A percentile compares a stretch with the other conserved stretches of the same genome.
Evolutionary conservation across 1,139 yeast genomes (phyloP).

Genomic region (Hemisphaericaspora lyxosophila): DNA sequence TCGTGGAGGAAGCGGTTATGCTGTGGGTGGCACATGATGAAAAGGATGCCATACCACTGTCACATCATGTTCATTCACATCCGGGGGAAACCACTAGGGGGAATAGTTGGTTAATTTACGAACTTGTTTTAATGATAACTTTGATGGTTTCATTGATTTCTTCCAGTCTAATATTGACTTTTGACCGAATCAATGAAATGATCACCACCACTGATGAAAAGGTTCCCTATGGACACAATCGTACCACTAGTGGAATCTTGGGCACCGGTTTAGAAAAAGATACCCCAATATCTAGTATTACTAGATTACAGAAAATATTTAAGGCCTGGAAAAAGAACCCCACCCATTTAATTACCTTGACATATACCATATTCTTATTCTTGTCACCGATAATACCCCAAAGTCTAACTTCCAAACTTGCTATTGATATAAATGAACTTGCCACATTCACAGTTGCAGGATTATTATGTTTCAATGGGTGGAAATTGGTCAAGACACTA

Average conservation of each 20-base stretch:
- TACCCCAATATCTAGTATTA: background rate
- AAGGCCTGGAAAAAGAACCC: constrained; percentile 48
- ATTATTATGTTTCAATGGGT: constrained; percentile 52
- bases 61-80: constrained; percentile 62
- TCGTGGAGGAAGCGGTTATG: constrained; percentile 70
- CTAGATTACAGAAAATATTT: constrained; percentile 10
- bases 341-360: constrained; percentile 60
- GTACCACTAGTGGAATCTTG: constrained; percentile 2
- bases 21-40: constrained; percentile 42
- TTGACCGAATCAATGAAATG: constrained; percentile 37
- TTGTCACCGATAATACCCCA: constrained; percentile 36
- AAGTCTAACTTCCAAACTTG: constrained; percentile 26
- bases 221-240: constrained; percentile 1
- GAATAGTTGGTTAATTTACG: constrained; percentile 35
- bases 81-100: constrained; percentile 34
- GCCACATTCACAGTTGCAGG: constrained; percentile 53
- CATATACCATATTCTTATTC: constrained; percentile 46
- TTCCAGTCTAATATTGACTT: constrained; percentile 36
- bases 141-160: constrained; percentile 35
- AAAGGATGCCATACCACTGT: constrained; percentile 29
- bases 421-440: constrained; percentile 45
- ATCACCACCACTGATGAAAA: constrained; percentile 17
- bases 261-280: constrained; percentile 12
- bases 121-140: constrained; percentile 27
- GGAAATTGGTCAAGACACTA: constrained; percentile 50